Conservation (phyloP, 345 rosid genomes). For the Syzygium oleosum region DNA sequence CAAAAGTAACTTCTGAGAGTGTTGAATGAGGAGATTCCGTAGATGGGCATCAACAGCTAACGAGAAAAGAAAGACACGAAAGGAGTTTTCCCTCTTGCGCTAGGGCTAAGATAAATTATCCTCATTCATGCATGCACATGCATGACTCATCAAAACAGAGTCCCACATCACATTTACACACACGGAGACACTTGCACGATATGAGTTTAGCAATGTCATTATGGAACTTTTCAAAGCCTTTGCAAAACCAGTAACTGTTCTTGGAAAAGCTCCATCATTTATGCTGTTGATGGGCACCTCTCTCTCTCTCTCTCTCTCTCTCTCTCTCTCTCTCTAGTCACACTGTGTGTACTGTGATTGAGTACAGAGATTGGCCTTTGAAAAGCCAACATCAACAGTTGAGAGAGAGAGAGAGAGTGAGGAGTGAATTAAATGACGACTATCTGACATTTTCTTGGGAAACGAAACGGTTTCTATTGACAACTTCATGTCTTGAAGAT, state of each 20-base stretch:
- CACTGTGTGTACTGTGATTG: neutral
- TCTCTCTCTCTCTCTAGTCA: neutral
- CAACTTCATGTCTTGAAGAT: neutral
- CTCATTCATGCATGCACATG: neutral
- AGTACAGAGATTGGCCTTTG: conserved; percentile 1
- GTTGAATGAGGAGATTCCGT: neutral
- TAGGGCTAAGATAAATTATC: neutral
- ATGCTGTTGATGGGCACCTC: neutral
- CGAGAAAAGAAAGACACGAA: neutral
- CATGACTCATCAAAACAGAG: neutral
- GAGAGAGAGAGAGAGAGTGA: neutral
- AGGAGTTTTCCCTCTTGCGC: neutral
- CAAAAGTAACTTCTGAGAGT: neutral
- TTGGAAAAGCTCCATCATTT: neutral
- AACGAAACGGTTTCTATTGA: neutral
- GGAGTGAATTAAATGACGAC: conserved; percentile 3
- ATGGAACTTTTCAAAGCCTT: neutral
- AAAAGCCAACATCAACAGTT: conserved; percentile 10
- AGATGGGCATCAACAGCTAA: neutral
- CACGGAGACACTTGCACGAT: neutral
- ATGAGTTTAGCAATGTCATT: neutral
- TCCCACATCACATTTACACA: neutral
- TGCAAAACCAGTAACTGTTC: neutral
- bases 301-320: neutral
- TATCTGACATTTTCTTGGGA: conserved; percentile 4